These are phyloP conservation scores for Kurtzmaniella quercitrusa DNA, from an alignment of 1,139 yeast species.

Conservation along the genomic window DNA sequence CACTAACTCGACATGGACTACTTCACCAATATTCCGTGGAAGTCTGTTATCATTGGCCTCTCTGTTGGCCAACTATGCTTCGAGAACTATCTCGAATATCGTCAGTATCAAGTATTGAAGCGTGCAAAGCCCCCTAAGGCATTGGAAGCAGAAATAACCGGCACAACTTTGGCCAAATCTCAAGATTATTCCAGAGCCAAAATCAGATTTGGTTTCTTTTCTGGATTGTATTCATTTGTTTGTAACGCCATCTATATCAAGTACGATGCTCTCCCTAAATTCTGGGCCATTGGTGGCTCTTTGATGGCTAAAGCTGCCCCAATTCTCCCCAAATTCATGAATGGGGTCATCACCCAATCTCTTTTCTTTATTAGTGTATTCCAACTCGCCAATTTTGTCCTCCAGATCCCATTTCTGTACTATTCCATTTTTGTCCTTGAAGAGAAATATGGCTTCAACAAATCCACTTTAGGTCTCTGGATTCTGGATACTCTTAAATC, in stretches of 20 bases:
- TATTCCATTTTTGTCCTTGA: constrained; percentile 85
- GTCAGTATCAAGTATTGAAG: constrained; percentile 71
- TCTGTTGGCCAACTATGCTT: constrained; percentile 72
- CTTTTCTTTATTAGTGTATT: constrained; percentile 52
- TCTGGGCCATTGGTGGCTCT: constrained; percentile 58
- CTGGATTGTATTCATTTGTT: constrained; percentile 47
- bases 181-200: constrained; percentile 83
- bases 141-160: constrained; percentile 59
- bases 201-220: constrained; percentile 61
- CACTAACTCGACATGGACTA: constrained; percentile 10
- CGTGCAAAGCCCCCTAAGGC: constrained; percentile 57
- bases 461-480: constrained; percentile 71
- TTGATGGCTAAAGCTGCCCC: constrained; percentile 28
- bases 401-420: constrained; percentile 64
- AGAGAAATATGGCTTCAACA: constrained; percentile 90
- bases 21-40: constrained; percentile 59
- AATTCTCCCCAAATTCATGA: constrained; percentile 39
- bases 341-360: constrained; percentile 64
- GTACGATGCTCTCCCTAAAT: constrained; percentile 60
- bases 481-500: constrained; percentile 65
- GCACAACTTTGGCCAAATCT: constrained; percentile 72
- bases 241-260: constrained; percentile 58
- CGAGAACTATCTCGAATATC: constrained; percentile 66
- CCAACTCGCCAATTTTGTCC: constrained; percentile 43
- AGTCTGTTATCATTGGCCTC: constrained; percentile 65